phyloP scores from a whole-genome alignment of 2,329 filamentous ascomycete genomes.

The Hymenoscyphus salicellus region DNA sequence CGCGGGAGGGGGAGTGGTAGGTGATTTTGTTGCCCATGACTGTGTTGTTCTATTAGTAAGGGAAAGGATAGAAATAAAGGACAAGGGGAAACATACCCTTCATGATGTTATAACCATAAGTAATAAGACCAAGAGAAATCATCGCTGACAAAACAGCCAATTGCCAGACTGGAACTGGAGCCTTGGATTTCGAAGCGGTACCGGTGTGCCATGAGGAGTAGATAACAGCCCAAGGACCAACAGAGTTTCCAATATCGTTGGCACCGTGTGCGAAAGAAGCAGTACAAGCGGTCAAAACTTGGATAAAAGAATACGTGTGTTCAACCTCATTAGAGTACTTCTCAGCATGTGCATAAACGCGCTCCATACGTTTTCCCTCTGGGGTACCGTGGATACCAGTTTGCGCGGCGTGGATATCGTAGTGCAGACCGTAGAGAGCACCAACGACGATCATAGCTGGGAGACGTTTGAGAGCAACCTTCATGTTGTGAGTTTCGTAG shows the following conservation, averaged over 20 bases:
- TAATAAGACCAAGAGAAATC: conserved; percentile 66
- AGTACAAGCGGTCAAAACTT: conserved; percentile 51
- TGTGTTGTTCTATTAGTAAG: conserved; percentile 34
- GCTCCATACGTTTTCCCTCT: conserved; percentile 68
- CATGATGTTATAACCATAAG: conserved; percentile 83
- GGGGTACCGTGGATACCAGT: conserved; percentile 67
- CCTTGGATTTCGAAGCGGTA: conserved; percentile 57
- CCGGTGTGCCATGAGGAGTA: conserved; percentile 67
- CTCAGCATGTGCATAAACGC: conserved; percentile 60
- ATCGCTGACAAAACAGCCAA: conserved; percentile 64
- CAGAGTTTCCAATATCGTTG: conserved; percentile 73
- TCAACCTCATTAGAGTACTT: conserved; percentile 71
- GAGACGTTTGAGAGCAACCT: conserved; percentile 59
- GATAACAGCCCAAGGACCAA: conserved; percentile 67
- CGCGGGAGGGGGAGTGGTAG: conserved; percentile 59
- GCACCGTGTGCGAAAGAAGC: conserved; percentile 62
- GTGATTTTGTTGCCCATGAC: conserved; percentile 82
- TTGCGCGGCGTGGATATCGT: conserved; percentile 78
- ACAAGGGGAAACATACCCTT: conserved; percentile 53
- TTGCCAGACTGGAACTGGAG: conserved; percentile 70
- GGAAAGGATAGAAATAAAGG: neutral
- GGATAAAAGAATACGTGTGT: conserved; percentile 54
- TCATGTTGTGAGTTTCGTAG: conserved; percentile 72
- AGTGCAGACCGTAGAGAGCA: conserved; percentile 71
- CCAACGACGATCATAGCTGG: conserved; percentile 65